Evolutionary conservation across 352 stramenopile species (phyloP).

Genomic region (Globisporangium parvum): DNA sequence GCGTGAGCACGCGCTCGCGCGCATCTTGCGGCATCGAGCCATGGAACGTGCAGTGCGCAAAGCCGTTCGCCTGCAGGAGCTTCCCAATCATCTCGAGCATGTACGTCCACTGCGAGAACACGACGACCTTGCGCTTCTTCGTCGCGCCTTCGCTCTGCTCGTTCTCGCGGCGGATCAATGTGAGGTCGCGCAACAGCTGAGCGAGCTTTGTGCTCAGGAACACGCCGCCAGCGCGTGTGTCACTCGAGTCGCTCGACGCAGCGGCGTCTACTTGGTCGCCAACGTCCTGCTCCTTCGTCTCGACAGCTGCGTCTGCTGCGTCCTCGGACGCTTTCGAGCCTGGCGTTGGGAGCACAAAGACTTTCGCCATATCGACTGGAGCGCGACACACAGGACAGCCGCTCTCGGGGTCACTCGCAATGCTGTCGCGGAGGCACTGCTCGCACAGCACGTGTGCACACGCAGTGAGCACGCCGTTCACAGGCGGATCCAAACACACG

Average conservation of each 20-base stretch:
- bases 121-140: slow-evolving; percentile 73
- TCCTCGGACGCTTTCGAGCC: slow-evolving; percentile 9
- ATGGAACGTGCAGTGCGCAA: slow-evolving; percentile 65
- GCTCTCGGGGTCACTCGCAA: slow-evolving; percentile 48
- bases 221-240: slow-evolving; percentile 11
- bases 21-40: slow-evolving; percentile 62
- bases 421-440: slow-evolving; percentile 57
- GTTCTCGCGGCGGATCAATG: slow-evolving; percentile 52
- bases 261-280: background rate
- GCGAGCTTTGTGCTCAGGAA: slow-evolving; percentile 71
- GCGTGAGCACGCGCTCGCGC: slow-evolving; percentile 58
- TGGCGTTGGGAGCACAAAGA: slow-evolving; percentile 41
- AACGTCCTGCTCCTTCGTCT: background rate
- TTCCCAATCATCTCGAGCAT: slow-evolving; percentile 83
- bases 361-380: slow-evolving; percentile 51
- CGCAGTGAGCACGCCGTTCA: slow-evolving; percentile 65
- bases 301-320: background rate
- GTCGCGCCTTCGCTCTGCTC: slow-evolving; percentile 8
- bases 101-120: slow-evolving; percentile 89
- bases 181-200: slow-evolving; percentile 59
- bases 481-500: slow-evolving; percentile 75
- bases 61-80: slow-evolving; percentile 41
- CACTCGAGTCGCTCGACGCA: no score
- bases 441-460: slow-evolving; percentile 85
- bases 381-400: slow-evolving; percentile 75